These are phyloP conservation scores for Hypoxylon sp. DNA, from an alignment of 2,329 filamentous ascomycete species.

Conservation along the genomic window DNA sequence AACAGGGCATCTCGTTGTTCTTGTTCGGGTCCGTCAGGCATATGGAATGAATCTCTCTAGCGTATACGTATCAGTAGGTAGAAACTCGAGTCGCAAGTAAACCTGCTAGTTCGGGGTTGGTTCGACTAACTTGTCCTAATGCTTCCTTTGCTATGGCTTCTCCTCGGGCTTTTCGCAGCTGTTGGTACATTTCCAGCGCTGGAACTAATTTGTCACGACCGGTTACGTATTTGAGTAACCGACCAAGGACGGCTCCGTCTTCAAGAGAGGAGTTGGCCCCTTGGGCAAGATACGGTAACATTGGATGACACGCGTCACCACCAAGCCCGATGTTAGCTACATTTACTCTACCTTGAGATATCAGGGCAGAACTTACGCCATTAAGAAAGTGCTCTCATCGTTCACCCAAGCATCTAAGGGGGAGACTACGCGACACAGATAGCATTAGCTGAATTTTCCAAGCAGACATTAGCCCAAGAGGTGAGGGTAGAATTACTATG, in stretches of 20 bases:
- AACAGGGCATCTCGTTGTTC: constrained; percentile 38
- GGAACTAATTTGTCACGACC: constrained; percentile 30
- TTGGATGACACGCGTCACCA: constrained; percentile 45
- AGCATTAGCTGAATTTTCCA: constrained; percentile 20
- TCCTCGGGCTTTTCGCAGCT: constrained; percentile 40
- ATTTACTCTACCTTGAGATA: not conserved
- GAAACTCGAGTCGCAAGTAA: not conserved
- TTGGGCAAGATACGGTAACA: constrained; percentile 46
- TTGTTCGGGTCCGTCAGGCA: constrained; percentile 35
- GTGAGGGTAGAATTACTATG: constrained; percentile 34
- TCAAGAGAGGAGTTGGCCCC: constrained; percentile 46
- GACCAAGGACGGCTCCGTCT: constrained; percentile 44
- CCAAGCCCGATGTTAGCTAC: constrained; percentile 15
- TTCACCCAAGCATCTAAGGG: constrained; percentile 37
- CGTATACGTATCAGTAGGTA: constrained; percentile 7
- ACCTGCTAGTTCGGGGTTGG: too few species aligned
- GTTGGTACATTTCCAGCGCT: constrained; percentile 41
- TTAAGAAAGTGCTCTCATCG: constrained; percentile 34
- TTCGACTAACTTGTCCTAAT: constrained; percentile 36
- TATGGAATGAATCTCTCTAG: constrained; percentile 41
- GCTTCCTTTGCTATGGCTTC: constrained; percentile 44
- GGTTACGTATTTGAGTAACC: constrained; percentile 43
- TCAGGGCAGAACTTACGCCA: constrained; percentile 31
- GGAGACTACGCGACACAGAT: constrained; percentile 23
- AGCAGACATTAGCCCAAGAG: not conserved